Conservation (phyloP, 2,329 filamentous ascomycete species). For the Gaeumannomyces sp. region DNA sequence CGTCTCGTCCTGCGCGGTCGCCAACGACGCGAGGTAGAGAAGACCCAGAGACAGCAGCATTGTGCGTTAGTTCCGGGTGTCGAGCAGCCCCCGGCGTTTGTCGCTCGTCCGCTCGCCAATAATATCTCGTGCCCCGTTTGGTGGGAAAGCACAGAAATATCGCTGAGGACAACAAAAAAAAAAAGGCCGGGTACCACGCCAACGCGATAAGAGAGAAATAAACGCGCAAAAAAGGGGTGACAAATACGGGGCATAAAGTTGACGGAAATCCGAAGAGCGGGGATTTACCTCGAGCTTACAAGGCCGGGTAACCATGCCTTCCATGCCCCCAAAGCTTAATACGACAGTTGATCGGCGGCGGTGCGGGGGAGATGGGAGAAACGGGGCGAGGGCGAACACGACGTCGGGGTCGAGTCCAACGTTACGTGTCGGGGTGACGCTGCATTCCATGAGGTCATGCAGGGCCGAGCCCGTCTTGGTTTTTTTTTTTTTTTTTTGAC, state of each 20-base stretch:
- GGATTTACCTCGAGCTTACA: not conserved
- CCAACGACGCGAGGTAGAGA: not conserved
- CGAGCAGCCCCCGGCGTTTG: not conserved
- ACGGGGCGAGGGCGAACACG: too few relatives aligned
- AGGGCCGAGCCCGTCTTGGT: too few relatives aligned
- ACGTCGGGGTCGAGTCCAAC: not conserved
- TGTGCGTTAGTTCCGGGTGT: not conserved
- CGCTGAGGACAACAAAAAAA: not conserved
- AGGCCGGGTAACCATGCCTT: not conserved
- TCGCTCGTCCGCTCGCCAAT: not conserved
- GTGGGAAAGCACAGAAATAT: not conserved
- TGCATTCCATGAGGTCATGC: not conserved
- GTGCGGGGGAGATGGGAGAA: not conserved
- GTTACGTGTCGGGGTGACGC: not conserved
- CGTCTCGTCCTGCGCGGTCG: slow-evolving; percentile 20
- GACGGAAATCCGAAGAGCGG: too few relatives aligned
- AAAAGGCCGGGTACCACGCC: not conserved
- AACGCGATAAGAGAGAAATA: not conserved
- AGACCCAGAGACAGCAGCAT: not conserved
- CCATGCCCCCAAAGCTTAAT: not conserved
- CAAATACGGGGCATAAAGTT: not conserved
- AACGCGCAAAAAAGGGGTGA: not conserved
- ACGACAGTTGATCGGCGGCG: too few relatives aligned
- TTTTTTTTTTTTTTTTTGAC: too few relatives aligned
- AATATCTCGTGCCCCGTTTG: not conserved